Base-by-base conservation (phyloP, 1,284 basidiomycete genomes). In the Fistulina hepatica region DNA sequence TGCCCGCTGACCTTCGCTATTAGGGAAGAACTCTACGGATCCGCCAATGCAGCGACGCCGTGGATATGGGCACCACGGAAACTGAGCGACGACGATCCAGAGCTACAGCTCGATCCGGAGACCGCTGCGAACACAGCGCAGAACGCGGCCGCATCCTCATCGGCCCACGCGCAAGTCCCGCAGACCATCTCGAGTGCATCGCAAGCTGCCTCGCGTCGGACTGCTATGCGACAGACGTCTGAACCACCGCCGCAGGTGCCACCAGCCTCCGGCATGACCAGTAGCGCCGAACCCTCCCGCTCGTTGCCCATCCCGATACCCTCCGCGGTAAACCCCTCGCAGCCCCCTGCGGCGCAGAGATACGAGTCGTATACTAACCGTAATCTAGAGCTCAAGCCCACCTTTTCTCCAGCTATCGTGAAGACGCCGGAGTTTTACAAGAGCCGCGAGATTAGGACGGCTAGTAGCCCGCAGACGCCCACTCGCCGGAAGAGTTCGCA, bases 361-460 rank as follows among this genome's bases (percentile, higher is more conserved):
- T 41, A 28, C 25, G 35, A 35, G 19, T 35, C 32, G 33, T 32
- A 33, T 33, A 75, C 67, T 7, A 61, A 57, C 35, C 58, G 53
- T 15, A 11, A 11, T 11, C 15, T 16, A 13, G 66, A 72, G 15
- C 66, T 81, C 11, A 67, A 73, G 32, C 63, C 76, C 1, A 81
- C 81, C 1, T 82, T 82, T 48, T 75, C 76, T 2, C 51, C 70
- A 13, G 71, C 60, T 32, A 76, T 81, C 52, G 61, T 82, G 17
- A 73, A 79, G 32, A 78, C 72, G 3, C 80, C 80, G 5, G 60
- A 65, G 8, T 66, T 76, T 51, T 77, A 76, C 44, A n/a, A n/a
- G n/a, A n/a, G n/a, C n/a, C n/a, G n/a, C n/a, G n/a, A n/a, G n/a
- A n/a, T n/a, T n/a, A n/a, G n/a, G n/a, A n/a, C n/a, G n/a, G n/a